Evolutionary conservation across 306 rosid genomes (phyloP).

Genomic region (Astragalus glycyphyllos): DNA sequence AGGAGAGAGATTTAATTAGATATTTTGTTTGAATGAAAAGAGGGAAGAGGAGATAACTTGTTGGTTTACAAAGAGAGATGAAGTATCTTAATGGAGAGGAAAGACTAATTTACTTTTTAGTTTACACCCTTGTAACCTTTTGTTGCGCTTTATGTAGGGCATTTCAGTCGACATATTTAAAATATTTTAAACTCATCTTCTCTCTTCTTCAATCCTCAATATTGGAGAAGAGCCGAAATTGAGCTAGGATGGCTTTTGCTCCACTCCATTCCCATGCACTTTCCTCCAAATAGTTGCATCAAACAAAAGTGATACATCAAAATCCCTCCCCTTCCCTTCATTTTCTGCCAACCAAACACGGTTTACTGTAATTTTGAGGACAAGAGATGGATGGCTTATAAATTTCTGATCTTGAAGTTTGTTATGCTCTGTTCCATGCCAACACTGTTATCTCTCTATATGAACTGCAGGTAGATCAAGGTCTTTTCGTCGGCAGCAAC

Average conservation of each 20-base stretch:
- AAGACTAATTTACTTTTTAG: background rate
- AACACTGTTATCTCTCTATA: background rate
- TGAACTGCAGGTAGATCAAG: conserved; percentile 87
- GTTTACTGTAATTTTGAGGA: conserved; percentile 18
- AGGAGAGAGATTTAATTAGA: background rate
- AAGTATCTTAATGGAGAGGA: background rate
- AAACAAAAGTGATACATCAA: background rate
- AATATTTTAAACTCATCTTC: too few species aligned
- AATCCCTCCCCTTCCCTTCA: background rate
- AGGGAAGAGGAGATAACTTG: background rate
- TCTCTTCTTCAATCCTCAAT: background rate
- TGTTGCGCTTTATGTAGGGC: too few species aligned
- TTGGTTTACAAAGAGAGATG: background rate
- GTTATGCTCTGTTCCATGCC: conserved; percentile 29
- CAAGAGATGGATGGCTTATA: conserved; percentile 14
- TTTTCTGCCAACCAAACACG: background rate
- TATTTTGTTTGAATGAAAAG: background rate
- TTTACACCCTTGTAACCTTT: too few species aligned
- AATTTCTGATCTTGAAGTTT: background rate
- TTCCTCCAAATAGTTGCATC: background rate
- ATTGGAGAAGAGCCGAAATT: background rate
- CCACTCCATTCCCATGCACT: background rate
- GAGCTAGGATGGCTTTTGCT: conserved; percentile 16
- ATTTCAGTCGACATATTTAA: background rate
- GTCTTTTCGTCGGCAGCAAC: conserved; percentile 87